Base-by-base conservation (phyloP, 805 yeast species). In the Cyberlindnera mrakii region DNA sequence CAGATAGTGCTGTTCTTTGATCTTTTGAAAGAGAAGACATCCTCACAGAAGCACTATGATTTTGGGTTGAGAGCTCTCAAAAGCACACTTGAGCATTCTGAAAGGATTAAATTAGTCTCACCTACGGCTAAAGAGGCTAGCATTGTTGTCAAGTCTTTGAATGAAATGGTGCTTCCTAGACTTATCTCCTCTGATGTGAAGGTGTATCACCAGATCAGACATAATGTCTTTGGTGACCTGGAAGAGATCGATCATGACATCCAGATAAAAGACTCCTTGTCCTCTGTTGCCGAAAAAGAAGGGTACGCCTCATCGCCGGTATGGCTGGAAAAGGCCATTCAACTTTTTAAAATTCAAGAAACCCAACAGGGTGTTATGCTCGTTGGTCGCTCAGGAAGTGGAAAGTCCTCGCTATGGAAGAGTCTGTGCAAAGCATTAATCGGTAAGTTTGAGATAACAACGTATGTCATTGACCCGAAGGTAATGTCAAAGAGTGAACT, bases 31-130 rank as follows among this genome's bases (percentile, higher is more conserved):
- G n/a, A 14, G 0, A 39, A 45, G 0, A 61, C 78, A 11, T 70
- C 85, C 0, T 18, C 47, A 0, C 96, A 87, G 55, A 56, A 61
- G 5, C 97, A 91, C 57, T 91, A 91, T 53, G 97, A 91, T 55
- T 91, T 91, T 72, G 96, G 97, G 0, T 64, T 91, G 35, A 71
- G 98, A 46, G 81, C 96, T 0, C 60, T 91, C 44, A 91, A 90
- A 55, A 71, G 79, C 32, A 76, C 82, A 1, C 59, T 91, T 15
- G 62, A 67, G 8, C 74, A 73, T 42, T 80, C 90, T 49, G 86
- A 88, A 2, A 48, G 55, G 14, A 51, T 75, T 9, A 68, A 63
- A 6, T 11, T 11, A 8, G 4, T 8, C 11, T 14, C 19, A 7
- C 8, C 34, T 11, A 14, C 14, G 13, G 19, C 15, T 6, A 14